Conservation (phyloP, 148 eudicot species). For the Polygonum maritimum region DNA sequence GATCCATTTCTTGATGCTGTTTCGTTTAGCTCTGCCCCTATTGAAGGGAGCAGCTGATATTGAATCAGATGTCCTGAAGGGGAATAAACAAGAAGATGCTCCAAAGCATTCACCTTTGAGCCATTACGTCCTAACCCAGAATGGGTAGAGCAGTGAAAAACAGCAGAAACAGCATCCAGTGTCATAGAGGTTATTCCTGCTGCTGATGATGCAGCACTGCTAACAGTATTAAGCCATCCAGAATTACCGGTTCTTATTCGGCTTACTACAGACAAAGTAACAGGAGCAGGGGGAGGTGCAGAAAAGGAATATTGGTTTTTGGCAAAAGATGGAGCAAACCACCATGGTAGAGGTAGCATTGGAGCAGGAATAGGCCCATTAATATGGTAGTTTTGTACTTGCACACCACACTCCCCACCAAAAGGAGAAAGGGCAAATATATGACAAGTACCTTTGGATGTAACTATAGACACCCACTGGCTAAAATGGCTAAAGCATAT, state of each 20-base stretch:
- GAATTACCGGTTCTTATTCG: conserved; percentile 28
- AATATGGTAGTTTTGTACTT: conserved; percentile 16
- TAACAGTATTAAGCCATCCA: conserved; percentile 33
- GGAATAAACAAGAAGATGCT: conserved; percentile 36
- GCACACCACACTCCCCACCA: conserved; percentile 31
- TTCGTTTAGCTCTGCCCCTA: conserved; percentile 15
- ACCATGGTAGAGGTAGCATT: conserved; percentile 26
- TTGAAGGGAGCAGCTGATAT: conserved; percentile 27
- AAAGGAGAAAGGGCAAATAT: conserved; percentile 33
- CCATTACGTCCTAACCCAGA: conserved; percentile 9
- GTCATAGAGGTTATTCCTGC: conserved; percentile 30
- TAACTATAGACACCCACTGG: conserved; percentile 33
- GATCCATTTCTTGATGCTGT: conserved; percentile 20
- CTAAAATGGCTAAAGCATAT: conserved; percentile 36
- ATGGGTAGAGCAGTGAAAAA: conserved; percentile 26
- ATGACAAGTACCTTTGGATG: conserved; percentile 40
- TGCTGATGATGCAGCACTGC: conserved; percentile 29
- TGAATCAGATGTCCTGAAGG: conserved; percentile 41
- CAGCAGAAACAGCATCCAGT: conserved; percentile 40
- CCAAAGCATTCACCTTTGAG: conserved; percentile 17
- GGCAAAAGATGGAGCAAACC: conserved; percentile 27
- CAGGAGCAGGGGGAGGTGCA: conserved; percentile 28
- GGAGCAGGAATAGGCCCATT: conserved; percentile 23
- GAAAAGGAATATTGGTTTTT: conserved; percentile 21
- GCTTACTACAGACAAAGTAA: conserved; percentile 32